Evolutionary conservation across 257 asterid species (phyloP), one percentile per base, ranked within the genome.

Genomic region (Ilex asprella): DNA sequence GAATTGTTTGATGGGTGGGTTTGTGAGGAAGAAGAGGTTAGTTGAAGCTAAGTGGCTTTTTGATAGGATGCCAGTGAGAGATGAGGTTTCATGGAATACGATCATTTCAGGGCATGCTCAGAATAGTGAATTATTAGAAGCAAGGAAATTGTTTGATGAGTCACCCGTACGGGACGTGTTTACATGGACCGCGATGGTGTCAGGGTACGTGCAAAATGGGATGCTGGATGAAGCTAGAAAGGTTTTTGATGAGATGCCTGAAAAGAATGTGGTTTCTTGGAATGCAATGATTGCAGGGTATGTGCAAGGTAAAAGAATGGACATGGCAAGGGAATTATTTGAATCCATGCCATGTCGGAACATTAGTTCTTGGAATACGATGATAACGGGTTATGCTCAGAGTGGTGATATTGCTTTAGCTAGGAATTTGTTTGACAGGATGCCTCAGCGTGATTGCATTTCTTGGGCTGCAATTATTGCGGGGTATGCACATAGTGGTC

Each of bases 1-100:
- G 98, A 92, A 92, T 66, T 92, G 97, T 78, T 77, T 92, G 86
- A 81, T 92, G 91, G 94, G 95, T 66, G 96, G 93, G 56, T 92
- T 81, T 81, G 73, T 92, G 74, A 92, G 78, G 86, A 83, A 82
- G 81, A 83, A 70, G 82, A 82, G 77, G 80, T 67, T 89, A 81
- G 73, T 60, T 7, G 95, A 92, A 75, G 99, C 91, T 0, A 86
- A 82, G 55, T 62, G 59, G 60, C 43, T 89, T 57, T 92, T 89
- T 61, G 76, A 89, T 63, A 64, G 73, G 54, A 92, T 92, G 93
- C 97, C 95, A 7, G 75, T 67, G 55, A 87, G 70, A 74, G 96
- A 92, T 76, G 72, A 73, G 63, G 89, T 89, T 8, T 92, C 99
- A 0, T 86, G 97, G 97, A 88, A 91, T 75, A 91, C 91, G 0